phyloP scores from a whole-genome alignment of 2,329 filamentous ascomycete genomes.

The Talaromyces sp. region DNA sequence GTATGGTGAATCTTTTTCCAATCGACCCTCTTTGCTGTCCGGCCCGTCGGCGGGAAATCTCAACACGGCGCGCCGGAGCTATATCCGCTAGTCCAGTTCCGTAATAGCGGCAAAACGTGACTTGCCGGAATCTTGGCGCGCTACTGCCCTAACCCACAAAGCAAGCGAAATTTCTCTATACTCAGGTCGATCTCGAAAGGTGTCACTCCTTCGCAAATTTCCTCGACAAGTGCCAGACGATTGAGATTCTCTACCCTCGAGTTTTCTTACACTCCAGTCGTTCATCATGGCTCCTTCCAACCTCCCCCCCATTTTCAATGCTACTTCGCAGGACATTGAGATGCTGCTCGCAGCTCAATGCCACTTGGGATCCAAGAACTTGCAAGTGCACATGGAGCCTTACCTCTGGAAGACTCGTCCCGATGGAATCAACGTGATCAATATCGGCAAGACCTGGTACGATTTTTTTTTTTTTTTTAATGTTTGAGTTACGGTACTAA shows the following conservation, averaged over 20 bases:
- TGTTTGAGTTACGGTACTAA: neutral
- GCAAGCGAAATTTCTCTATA: slow-evolving; percentile 32
- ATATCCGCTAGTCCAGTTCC: slow-evolving; percentile 20
- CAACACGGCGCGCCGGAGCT: slow-evolving; percentile 13
- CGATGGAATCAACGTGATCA: slow-evolving; percentile 97
- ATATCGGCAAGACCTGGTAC: slow-evolving; percentile 99
- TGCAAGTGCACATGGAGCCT: slow-evolving; percentile 98
- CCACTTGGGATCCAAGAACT: slow-evolving; percentile 98
- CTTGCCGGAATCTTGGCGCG: slow-evolving; percentile 2
- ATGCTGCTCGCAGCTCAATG: slow-evolving; percentile 95
- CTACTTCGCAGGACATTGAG: slow-evolving; percentile 97
- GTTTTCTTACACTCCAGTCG: slow-evolving; percentile 41
- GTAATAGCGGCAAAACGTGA: slow-evolving; percentile 14
- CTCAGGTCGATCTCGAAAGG: slow-evolving; percentile 24
- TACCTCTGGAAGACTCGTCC: slow-evolving; percentile 99
- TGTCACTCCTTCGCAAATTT: slow-evolving; percentile 1
- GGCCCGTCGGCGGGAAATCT: slow-evolving; percentile 21
- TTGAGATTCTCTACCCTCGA: slow-evolving; percentile 34
- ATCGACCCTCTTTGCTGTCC: slow-evolving; percentile 2
- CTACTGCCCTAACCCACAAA: slow-evolving; percentile 37
- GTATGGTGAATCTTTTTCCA: neutral
- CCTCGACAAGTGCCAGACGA: slow-evolving; percentile 39
- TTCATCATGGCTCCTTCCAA: slow-evolving; percentile 91
- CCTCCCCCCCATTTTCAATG: slow-evolving; percentile 92
- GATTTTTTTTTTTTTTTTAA: neutral